phyloP scores from a whole-genome alignment of 1,284 basidiomycete species.

The Melanopsichium pennsylvanicum region DNA sequence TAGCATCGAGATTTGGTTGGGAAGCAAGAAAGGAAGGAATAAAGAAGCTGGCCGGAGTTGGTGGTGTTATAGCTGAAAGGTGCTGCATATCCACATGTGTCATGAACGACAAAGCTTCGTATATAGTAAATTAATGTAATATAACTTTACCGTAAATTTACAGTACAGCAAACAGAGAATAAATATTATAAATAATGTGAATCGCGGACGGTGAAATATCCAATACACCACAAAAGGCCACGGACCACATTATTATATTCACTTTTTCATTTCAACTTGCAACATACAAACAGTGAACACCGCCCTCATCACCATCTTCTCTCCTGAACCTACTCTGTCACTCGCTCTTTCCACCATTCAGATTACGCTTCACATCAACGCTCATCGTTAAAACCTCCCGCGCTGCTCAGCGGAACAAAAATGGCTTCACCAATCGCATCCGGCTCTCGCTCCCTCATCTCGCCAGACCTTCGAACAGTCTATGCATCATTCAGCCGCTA shows the following conservation, averaged over 20 bases:
- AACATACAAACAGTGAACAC: no score
- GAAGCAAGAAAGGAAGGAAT: no score
- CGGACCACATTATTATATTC: neutral
- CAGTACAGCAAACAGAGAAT: no score
- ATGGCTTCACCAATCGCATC: constrained; percentile 15
- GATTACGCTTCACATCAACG: neutral
- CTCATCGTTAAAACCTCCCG: neutral
- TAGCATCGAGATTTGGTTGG: no score
- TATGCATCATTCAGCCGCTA: constrained; percentile 37
- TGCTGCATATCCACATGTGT: constrained; percentile 6
- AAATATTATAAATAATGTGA: neutral
- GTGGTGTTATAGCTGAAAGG: constrained; percentile 1
- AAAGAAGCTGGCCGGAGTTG: no score
- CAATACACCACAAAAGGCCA: constrained; percentile 1
- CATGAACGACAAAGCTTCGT: no score
- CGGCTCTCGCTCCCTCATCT: constrained; percentile 15
- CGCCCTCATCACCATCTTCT: no score
- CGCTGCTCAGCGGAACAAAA: neutral
- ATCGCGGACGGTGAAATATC: neutral
- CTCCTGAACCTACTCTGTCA: no score
- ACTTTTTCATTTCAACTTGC: neutral
- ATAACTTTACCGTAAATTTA: no score
- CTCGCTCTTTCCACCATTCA: no score
- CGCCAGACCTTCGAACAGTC: constrained; percentile 28
- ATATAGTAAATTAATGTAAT: no score